Base-by-base conservation (phyloP, 148 eudicot species). In the Hydrangea macrophylla region DNA sequence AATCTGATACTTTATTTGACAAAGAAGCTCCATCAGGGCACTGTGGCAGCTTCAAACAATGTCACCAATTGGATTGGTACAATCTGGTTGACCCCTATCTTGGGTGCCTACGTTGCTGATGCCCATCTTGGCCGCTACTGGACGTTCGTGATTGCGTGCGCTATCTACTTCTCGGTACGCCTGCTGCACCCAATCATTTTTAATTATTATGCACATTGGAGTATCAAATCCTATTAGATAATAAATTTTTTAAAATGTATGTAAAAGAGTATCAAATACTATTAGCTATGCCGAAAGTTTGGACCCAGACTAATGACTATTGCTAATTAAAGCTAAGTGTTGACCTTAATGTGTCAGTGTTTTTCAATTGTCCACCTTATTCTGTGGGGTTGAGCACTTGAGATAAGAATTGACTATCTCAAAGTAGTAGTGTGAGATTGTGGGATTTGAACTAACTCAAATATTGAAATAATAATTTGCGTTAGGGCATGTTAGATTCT, bases 61-160 rank as follows among this genome's bases (percentile, higher is more conserved):
- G 73, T 70, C 65, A 59, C 73, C 40, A 70, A 70, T 25, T 70
- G 73, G 73, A 32, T 40, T 12, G 73, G 73, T 6, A 60, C 73
- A 3, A 63, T 48, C 24, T 70, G 73, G 73, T 31, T 70, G 65
- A 59, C 65, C 3, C 73, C 73, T 7, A 23, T 70, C 22, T 35
- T 70, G 0, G 73, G 73, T 24, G 73, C 73, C 56, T 70, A 70
- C 28, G 35, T 70, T 7, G 73, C 73, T 2, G 73, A 70, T 17
- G 56, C 73, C 27, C 44, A 70, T 45, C 27, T 70, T 9, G 73
- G 73, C 26, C 44, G 73, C 24, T 70, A 70, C 20, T 45, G 73
- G 73, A 70, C 73, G 50, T 70, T 70, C 48, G 24, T 70, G 25
- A 22, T 60, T 23, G 37, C 73, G 3, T 70, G 48, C 0, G 31